phyloP scores from a whole-genome alignment of 352 stramenopile species.

The Thraustochytrium sp. region DNA sequence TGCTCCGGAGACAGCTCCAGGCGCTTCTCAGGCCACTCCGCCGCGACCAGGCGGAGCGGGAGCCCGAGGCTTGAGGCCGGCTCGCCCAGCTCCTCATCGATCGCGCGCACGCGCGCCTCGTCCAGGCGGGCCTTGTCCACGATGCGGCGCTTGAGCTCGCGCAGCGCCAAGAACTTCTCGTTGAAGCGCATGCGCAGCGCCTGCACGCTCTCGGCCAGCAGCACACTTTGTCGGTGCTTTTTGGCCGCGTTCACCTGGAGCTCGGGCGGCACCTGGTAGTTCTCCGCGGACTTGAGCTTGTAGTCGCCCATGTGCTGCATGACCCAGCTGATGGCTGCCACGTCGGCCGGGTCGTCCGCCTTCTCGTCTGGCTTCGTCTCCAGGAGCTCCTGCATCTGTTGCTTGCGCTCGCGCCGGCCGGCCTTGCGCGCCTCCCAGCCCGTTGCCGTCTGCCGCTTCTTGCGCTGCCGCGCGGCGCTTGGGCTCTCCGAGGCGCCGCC shows the following conservation, averaged over 20 bases:
- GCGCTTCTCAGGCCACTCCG: constrained; percentile 78
- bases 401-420: constrained; percentile 65
- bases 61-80: constrained; percentile 35
- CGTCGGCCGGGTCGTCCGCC: constrained; percentile 76
- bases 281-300: constrained; percentile 73
- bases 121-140: constrained; percentile 64
- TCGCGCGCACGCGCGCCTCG: constrained; percentile 56
- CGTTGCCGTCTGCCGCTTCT: constrained; percentile 52
- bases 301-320: constrained; percentile 81
- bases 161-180: constrained; percentile 73
- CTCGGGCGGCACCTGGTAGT: constrained; percentile 78
- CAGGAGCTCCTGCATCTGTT: constrained; percentile 53
- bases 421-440: constrained; percentile 72
- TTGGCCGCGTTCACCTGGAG: constrained; percentile 77
- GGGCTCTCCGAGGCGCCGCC: background rate
- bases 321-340: constrained; percentile 78
- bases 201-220: constrained; percentile 73
- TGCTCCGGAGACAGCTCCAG: constrained; percentile 70
- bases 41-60: constrained; percentile 58
- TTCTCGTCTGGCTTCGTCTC: constrained; percentile 69
- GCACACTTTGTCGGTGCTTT: constrained; percentile 74
- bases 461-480: background rate
- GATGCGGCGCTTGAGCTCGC: constrained; percentile 75
- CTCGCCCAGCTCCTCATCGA: constrained; percentile 56
- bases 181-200: constrained; percentile 76